phyloP scores from a whole-genome alignment of 1,284 basidiomycete species.

The Malassezia pachydermatis region DNA sequence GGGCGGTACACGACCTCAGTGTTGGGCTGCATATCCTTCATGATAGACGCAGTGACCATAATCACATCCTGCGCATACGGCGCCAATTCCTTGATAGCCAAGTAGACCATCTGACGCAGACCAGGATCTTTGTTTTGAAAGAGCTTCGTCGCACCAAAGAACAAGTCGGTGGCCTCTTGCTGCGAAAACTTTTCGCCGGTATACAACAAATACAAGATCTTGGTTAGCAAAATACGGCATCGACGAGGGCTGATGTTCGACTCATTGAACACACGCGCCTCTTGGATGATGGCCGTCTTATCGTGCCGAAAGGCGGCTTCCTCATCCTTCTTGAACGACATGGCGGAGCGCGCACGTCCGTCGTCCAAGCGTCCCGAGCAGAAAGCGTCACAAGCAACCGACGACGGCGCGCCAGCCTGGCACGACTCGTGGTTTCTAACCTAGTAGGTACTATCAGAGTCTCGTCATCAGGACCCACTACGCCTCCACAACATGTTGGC shows the following conservation, averaged over 20 bases:
- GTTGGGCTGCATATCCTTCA: slow-evolving; percentile 99
- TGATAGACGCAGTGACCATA: slow-evolving; percentile 99
- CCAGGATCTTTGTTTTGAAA: slow-evolving; percentile 99
- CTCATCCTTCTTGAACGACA: slow-evolving; percentile 49
- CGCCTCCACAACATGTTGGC: too few species aligned
- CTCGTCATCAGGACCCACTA: too few species aligned
- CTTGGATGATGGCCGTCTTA: slow-evolving; percentile 56
- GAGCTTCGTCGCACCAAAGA: slow-evolving; percentile 97
- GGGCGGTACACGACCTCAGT: slow-evolving; percentile 97
- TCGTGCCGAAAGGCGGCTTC: slow-evolving; percentile 44
- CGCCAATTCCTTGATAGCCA: slow-evolving; percentile 95
- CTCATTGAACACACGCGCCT: slow-evolving; percentile 98
- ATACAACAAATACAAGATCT: slow-evolving; percentile 92
- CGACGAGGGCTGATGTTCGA: slow-evolving; percentile 78
- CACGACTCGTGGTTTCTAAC: not conserved
- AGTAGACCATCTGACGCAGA: slow-evolving; percentile 92
- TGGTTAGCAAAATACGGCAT: slow-evolving; percentile 88
- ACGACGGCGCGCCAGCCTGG: slow-evolving; percentile 6
- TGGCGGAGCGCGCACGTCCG: slow-evolving; percentile 18
- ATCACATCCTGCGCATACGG: slow-evolving; percentile 92
- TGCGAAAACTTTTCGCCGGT: slow-evolving; percentile 88
- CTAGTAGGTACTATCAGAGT: too few species aligned
- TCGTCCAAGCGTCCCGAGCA: slow-evolving; percentile 15
- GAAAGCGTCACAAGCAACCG: not conserved
- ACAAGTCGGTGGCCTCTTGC: slow-evolving; percentile 91